Evolutionary conservation across 176 grass and related monocot genomes (phyloP).

Genomic region (Melocanna baccifera): DNA sequence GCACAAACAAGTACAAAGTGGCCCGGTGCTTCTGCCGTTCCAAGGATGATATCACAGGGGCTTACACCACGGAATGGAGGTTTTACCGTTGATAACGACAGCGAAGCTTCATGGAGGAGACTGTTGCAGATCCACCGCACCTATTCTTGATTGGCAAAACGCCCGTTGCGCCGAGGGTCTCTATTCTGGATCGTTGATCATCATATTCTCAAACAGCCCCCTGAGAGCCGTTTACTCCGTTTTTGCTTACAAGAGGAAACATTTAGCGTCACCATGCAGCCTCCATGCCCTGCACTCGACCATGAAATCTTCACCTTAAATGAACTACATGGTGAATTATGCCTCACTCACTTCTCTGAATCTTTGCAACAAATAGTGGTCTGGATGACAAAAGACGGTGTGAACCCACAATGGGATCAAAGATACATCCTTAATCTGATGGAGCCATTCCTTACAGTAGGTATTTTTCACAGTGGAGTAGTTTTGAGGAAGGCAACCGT

Average conservation of each 20-base stretch:
- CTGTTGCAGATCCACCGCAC: too few species aligned
- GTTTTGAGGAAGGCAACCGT: background rate
- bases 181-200: too few species aligned
- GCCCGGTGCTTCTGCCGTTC: too few species aligned
- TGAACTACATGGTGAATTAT: background rate
- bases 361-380: background rate
- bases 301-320: background rate
- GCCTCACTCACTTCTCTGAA: background rate
- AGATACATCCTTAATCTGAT: background rate
- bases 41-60: too few species aligned
- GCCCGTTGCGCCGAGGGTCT: too few species aligned
- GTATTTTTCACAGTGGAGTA: background rate
- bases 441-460: background rate
- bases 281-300: background rate
- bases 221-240: background rate
- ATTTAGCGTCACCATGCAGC: background rate
- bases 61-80: too few species aligned
- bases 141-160: too few species aligned
- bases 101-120: too few species aligned
- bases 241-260: background rate
- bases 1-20: too few species aligned
- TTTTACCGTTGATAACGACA: too few species aligned
- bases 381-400: background rate
- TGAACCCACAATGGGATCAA: background rate
- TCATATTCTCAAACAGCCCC: too few species aligned